Base-by-base conservation (phyloP, 768 basidiomycete genomes). In the Tylopilus sp. region DNA sequence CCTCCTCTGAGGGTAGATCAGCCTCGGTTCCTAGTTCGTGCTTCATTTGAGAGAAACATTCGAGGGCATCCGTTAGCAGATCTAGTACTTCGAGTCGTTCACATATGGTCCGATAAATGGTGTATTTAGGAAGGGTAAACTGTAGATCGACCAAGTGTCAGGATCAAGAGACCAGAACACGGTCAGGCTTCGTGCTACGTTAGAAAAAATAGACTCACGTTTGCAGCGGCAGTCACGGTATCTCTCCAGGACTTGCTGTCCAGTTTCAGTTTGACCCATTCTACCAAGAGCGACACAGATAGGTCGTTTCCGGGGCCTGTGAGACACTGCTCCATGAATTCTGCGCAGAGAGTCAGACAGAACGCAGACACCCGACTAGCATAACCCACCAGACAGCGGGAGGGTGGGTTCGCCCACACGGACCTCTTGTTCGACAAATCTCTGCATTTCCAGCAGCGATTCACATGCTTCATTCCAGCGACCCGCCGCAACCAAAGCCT, bases 181-280 rank as follows among this genome's bases (percentile, higher is more conserved):
- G n/a, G n/a, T n/a, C n/a, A n/a, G n/a, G n/a, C n/a, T n/a, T n/a
- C n/a, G n/a, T n/a, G n/a, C n/a, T n/a, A n/a, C n/a, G n/a, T n/a
- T 5, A 40, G 23, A 44, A 1, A 1, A 23, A 23, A 44, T 15
- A 3, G 2, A n/a, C 52, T 42, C 40, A 56, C 58, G 3, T 1
- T n/a, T 9, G 8, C 30, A 6, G 57, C 15, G 3, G 30, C 13
- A 35, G 8, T 15, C 21, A 58, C 17, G n/a, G 47, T 48, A 8
- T 35, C 47, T 17, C 51, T 38, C 58, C 58, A 59, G 6, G 50
- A 38, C 5, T 23, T 7, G 17, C n/a, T 21, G 0, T 15, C 12
- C 22, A 60, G 17, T 21, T 25, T 50, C 12, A 45, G 13, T 20
- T 39, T 50, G 2, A 36, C 18, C 59, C 57, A 60, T 21, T 30